Evolutionary conservation across 306 rosid species (phyloP), one percentile per base, ranked within the genome.

Genomic region (Fagus crenata): DNA sequence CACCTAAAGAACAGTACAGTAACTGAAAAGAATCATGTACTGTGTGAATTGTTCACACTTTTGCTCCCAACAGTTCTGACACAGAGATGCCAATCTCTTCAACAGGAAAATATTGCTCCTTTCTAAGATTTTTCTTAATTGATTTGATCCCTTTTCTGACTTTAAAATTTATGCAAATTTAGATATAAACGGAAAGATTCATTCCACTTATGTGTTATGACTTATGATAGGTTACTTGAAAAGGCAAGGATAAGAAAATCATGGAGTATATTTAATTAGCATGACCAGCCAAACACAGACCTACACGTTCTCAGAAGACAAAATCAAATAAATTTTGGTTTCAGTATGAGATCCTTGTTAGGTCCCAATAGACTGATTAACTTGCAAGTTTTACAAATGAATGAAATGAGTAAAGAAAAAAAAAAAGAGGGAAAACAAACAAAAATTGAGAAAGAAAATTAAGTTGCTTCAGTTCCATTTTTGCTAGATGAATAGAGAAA

Each of bases 51-150:
- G 41, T 58, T 36, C 71, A 84, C 71, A 68, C 9, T 81, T 39
- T 35, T 68, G 28, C 28, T 22, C 72, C 68, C 54, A 41, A 58
- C 59, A 60, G 63, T 81, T 90, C 82, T 85, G 80, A 83, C 79
- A 80, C 79, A 59, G 75, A 65, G 74, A 76, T 75, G 73, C 75
- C 46, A 75, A 80, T 85, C 64, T 84, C 68, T 73, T 65, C 53
- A 63, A 70, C 80, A 77, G 82, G 42, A 31, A 39, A 46, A 74
- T 8, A 15, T 49, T 58, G 69, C 63, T 81, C 59, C 79, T 69
- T 84, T 83, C 78, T 75, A 18, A 72, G 49, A 69, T 77, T 77
- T 86, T 82, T 83, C 18, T 36, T 79, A 7, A 49, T 73, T 35
- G 85, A 71, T 69, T 65, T 74, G 58, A 77, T 63, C 63, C 22